A percentile compares a stretch with the other conserved stretches of the same genome.
These are phyloP conservation scores for Microcyclosporella mali DNA, from an alignment of 2,329 filamentous ascomycete species.

Conservation along the genomic window DNA sequence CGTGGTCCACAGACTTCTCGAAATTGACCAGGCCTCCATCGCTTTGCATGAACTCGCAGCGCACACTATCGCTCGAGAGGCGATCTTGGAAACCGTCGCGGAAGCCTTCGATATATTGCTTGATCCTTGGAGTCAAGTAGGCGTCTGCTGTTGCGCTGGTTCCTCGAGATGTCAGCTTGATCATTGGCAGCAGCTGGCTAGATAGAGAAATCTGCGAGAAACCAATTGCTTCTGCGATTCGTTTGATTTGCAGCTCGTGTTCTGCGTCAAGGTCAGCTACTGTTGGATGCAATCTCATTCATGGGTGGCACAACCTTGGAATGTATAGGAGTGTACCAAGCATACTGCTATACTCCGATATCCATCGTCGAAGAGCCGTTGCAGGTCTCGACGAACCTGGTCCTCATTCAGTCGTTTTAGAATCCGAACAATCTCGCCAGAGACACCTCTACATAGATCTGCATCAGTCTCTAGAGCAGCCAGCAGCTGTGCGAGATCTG, in stretches of 20 bases:
- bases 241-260: slow-evolving; percentile 70
- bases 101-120: slow-evolving; percentile 56
- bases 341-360: slow-evolving; percentile 78
- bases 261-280: slow-evolving; percentile 39
- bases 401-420: slow-evolving; percentile 53
- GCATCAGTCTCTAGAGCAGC: slow-evolving; percentile 29
- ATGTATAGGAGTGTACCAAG: slow-evolving; percentile 83
- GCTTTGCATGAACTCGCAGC: slow-evolving; percentile 31
- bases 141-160: slow-evolving; percentile 70
- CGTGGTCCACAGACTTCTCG: slow-evolving; percentile 8
- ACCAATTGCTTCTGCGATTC: slow-evolving; percentile 70
- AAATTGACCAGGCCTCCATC: slow-evolving; percentile 26
- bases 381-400: slow-evolving; percentile 52
- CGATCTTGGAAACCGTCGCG: slow-evolving; percentile 23
- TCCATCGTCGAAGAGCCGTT: slow-evolving; percentile 59
- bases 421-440: slow-evolving; percentile 67
- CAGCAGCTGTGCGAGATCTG: slow-evolving; percentile 28
- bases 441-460: slow-evolving; percentile 62
- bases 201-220: slow-evolving; percentile 74
- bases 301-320: slow-evolving; percentile 37
- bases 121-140: slow-evolving; percentile 69
- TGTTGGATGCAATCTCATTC: not conserved
- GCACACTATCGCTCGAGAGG: slow-evolving; percentile 20
- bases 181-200: slow-evolving; percentile 74
- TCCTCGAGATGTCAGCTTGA: slow-evolving; percentile 66